Evolutionary conservation across 2,329 filamentous ascomycete genomes (phyloP), one percentile per base, ranked within the genome.

Genomic region (Paramyrothecium sp.): DNA sequence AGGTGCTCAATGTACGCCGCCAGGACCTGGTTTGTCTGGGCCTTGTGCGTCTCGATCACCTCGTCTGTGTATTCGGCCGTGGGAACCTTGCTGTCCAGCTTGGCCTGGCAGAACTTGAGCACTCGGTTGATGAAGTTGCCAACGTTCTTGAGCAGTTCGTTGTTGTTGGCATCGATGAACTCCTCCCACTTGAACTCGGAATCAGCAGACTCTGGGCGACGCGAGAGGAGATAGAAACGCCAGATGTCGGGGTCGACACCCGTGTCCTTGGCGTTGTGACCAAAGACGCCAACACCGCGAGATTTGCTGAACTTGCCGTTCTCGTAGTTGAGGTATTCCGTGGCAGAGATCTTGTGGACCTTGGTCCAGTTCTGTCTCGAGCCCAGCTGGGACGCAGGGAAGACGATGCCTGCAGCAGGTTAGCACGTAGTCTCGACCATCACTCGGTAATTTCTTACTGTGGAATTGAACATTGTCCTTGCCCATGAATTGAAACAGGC

Each of bases 401-500:
- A 97, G 69, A 96, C 92, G 67, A 97, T 90, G 49, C 38, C 38
- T 44, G 92, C 65, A 75, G 75, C 26, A 64, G 66, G 23, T n/a
- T 51, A 51, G 3, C 12, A 3, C 16, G 11, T 33, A 49, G 21
- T 34, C 5, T 33, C 7, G 11, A 20, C 33, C 17, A 20, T 17
- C 38, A 16, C 48, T n/a, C n/a, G n/a, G n/a, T n/a, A 12, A 2
- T 5, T 16, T 4, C 38, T 44, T 44, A 44, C 57, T 59, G 54
- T 60, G 58, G 80, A 94, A 95, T 7, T 87, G 87, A 17, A 91
- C 72, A 33, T 75, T 75, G 66, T 79, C 74, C 69, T 97, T 97
- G 76, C 93, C 93, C 86, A 97, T 91, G 81, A 97, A 96, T 77
- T 97, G 93, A 74, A 95, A 97, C 13, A 97, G 84, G 69, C 89